These are phyloP conservation scores for Acanthamoeba culbertsoni DNA, from an alignment of 208 protist species.

Conservation along the genomic window DNA sequence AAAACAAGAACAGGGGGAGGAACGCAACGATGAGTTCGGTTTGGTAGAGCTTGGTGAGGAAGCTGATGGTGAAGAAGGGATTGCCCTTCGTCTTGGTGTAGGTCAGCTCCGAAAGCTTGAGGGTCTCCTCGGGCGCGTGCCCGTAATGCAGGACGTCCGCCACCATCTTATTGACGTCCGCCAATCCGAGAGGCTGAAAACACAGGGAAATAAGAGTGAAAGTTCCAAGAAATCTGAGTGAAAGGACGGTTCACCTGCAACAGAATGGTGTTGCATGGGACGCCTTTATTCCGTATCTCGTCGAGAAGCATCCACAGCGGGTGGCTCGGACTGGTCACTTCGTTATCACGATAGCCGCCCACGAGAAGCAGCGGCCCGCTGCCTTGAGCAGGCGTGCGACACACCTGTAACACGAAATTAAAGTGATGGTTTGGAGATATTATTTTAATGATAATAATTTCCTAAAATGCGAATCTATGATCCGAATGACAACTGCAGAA, in stretches of 20 bases:
- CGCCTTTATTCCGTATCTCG: background rate
- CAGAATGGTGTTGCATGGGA: background rate
- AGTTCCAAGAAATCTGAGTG: too few relatives aligned
- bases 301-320: conserved; percentile 46
- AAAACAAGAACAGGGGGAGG: too few relatives aligned
- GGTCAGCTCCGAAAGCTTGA: conserved; percentile 1
- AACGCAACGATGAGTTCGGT: background rate
- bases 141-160: background rate
- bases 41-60: conserved; percentile 54
- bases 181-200: background rate
- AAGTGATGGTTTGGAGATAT: background rate
- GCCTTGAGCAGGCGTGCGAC: background rate
- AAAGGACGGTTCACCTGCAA: background rate
- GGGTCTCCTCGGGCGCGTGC: background rate
- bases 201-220: background rate
- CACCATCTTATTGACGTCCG: conserved; percentile 13
- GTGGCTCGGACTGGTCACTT: background rate
- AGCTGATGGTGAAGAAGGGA: conserved; percentile 57
- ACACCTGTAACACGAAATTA: background rate
- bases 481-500: too few relatives aligned
- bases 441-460: too few relatives aligned
- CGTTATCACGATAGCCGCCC: conserved; percentile 41
- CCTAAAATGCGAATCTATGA: too few relatives aligned
- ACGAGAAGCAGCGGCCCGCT: conserved; percentile 21
- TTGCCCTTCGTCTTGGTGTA: conserved; percentile 39